Evolutionary conservation across 2,329 filamentous ascomycete species (phyloP), one percentile per base, ranked within the genome.

Genomic region (Diaporthe sp.): DNA sequence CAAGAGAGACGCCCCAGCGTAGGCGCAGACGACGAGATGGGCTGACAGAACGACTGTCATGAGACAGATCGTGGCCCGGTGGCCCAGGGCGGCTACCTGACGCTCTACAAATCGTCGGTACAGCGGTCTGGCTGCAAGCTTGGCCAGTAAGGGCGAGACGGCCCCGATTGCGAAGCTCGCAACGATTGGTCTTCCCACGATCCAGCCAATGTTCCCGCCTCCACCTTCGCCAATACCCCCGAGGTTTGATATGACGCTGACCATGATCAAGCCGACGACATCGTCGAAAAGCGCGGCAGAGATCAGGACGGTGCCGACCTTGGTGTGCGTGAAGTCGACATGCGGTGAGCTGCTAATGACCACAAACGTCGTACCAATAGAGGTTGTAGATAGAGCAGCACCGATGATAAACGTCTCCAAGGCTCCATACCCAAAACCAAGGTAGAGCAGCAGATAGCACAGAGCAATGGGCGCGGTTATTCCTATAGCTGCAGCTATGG

Each of bases 201-300:
- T 76, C 77, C 83, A 84, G 71, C 81, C 82, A 4, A 85, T 80
- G 71, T 80, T 82, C 52, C 76, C 77, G 30, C 78, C 33, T 15
- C 73, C 70, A 9, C 73, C 74, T 3, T 66, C 73, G n/a, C 76
- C 67, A 22, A 78, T 74, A 19, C 69, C 73, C 12, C 79, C 78
- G 13, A 80, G 77, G 30, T 77, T 76, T 70, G 78, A 77, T 57
- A 79, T 80, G 22, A 80, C 77, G 61, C 78, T 77, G 40, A 84
- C 84, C 77, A 86, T 84, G 68, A 87, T 83, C 15, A 87, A 82
- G 3, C 85, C 85, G 1, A 83, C 82, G 1, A 87, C 84, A 77
- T 87, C 85, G 77, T 87, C 85, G 47, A 87, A 85, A 30, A 87
- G 83, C 13, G 85, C 86, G 0, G 86, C 85, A 77, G 85, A 86